Conservation (phyloP, 2,329 filamentous ascomycete genomes). For the Spiromastix sp. region DNA sequence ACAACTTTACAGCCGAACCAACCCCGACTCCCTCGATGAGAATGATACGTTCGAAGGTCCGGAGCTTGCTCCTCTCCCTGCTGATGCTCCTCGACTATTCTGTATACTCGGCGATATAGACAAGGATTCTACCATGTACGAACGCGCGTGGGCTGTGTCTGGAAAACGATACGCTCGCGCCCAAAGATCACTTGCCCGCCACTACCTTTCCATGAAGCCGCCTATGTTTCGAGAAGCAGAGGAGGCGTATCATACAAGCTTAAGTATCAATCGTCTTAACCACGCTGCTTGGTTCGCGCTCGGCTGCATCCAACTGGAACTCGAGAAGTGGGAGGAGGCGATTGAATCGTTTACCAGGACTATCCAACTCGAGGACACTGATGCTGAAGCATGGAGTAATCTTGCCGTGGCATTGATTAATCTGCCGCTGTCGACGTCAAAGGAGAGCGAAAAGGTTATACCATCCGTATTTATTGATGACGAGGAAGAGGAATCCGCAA, state of each 20-base stretch:
- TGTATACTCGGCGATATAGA: conserved; percentile 92
- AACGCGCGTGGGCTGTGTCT: conserved; percentile 80
- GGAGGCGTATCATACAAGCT: conserved; percentile 66
- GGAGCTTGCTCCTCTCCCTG: conserved; percentile 58
- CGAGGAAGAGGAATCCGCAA: conserved; percentile 17
- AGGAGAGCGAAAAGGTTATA: conserved; percentile 17
- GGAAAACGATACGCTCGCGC: conserved; percentile 72
- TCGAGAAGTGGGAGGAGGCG: conserved; percentile 66
- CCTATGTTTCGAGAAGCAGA: conserved; percentile 57
- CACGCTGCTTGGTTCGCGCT: conserved; percentile 80
- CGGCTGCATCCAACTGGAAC: conserved; percentile 75
- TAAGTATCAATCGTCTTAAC: conserved; percentile 70
- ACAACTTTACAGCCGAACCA: conserved; percentile 63
- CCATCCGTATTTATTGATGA: conserved; percentile 21
- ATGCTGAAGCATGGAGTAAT: conserved; percentile 92
- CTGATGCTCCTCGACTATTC: conserved; percentile 77
- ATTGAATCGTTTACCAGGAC: conserved; percentile 73
- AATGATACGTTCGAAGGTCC: conserved; percentile 53
- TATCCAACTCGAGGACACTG: conserved; percentile 75
- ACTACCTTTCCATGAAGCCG: conserved; percentile 54
- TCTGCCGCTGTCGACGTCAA: conserved; percentile 14
- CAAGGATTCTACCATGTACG: conserved; percentile 61
- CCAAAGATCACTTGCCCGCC: conserved; percentile 74
- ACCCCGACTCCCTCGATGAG: conserved; percentile 39
- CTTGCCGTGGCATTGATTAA: conserved; percentile 72